These are phyloP conservation scores for Neonothopanus nambi DNA, from an alignment of 1,284 basidiomycete genomes.

Conservation along the genomic window DNA sequence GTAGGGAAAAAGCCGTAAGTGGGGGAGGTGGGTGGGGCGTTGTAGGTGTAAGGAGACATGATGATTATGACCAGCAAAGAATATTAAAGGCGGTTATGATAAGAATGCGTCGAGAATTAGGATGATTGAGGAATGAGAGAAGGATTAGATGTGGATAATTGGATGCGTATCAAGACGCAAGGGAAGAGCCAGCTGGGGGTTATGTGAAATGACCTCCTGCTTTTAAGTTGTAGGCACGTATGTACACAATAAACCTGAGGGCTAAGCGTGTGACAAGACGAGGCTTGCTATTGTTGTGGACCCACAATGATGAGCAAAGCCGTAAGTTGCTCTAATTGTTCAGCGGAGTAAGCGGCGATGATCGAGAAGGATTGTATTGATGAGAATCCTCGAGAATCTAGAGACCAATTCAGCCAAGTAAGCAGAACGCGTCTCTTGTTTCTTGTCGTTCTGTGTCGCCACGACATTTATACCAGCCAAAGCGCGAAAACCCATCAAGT, in stretches of 20 bases:
- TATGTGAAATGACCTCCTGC: background rate
- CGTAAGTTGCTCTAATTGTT: background rate
- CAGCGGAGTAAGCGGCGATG: background rate
- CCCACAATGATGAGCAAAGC: background rate
- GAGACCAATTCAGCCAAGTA: constrained; percentile 2
- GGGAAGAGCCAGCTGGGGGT: too few relatives aligned
- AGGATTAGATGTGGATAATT: too few relatives aligned
- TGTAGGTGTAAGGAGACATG: constrained; percentile 49
- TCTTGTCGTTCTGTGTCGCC: background rate
- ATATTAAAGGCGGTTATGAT: constrained; percentile 8
- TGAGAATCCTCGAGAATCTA: background rate
- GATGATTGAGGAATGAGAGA: too few relatives aligned
- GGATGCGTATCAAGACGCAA: too few relatives aligned
- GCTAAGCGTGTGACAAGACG: constrained; percentile 2
- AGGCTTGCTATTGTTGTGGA: background rate
- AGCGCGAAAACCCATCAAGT: background rate
- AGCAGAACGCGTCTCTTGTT: constrained; percentile 5
- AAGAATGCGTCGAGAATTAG: constrained; percentile 1
- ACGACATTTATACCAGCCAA: constrained; percentile 10
- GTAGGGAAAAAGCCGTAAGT: constrained; percentile 64
- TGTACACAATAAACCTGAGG: constrained; percentile 4
- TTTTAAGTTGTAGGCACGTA: constrained; percentile 14
- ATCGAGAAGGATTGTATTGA: background rate
- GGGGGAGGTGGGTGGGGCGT: constrained; percentile 45
- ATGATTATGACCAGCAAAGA: constrained; percentile 19